Evolutionary conservation across 2,329 filamentous ascomycete genomes (phyloP), one percentile per base, ranked within the genome.

Genomic region (Hypoxylon sp.): DNA sequence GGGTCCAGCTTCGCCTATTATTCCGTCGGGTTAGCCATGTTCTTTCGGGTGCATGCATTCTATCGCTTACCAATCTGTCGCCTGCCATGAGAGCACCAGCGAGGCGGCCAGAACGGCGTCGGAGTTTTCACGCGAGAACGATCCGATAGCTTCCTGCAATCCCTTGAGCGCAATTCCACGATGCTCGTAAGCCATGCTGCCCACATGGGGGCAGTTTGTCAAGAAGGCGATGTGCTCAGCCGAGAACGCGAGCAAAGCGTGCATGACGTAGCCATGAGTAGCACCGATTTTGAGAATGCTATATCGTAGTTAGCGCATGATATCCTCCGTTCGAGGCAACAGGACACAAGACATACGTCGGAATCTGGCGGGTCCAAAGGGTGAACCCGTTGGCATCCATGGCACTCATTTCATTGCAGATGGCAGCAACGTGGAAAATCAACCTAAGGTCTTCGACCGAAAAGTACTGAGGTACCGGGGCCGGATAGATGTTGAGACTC

Each of bases 21-120:
- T 41, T 64, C 37, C 19, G 27, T 63, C 19, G 27, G 62, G 70
- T 84, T 74, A 84, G 81, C 74, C 59, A 75, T 71, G 39, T 62
- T 72, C 67, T 58, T 59, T 63, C 74, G 74, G 75, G 46, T 72
- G 68, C 71, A 60, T 71, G 72, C 73, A 76, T 72, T 71, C 41
- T 75, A 82, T 77, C 77, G 75, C 90, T 84, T 86, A 96, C 95
- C 94, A 98, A 82, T 98, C 95, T 65, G 91, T 96, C 60, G 93
- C 92, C 82, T 98, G 95, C 94, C 96, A 98, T 37, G 94, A 96
- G 52, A 99, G 86, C 50, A 98, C 87, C 46, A 97, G 88, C 25
- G 95, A 97, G 30, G 94, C 93, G 25, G 94, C 95, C 58, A 99
- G 86, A 67, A 97, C 90, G 45, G 94, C 94, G 80, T 99, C 95